Conservation (phyloP, 2,329 filamentous ascomycete species). For the Pseudogymnoascus destructans region DNA sequence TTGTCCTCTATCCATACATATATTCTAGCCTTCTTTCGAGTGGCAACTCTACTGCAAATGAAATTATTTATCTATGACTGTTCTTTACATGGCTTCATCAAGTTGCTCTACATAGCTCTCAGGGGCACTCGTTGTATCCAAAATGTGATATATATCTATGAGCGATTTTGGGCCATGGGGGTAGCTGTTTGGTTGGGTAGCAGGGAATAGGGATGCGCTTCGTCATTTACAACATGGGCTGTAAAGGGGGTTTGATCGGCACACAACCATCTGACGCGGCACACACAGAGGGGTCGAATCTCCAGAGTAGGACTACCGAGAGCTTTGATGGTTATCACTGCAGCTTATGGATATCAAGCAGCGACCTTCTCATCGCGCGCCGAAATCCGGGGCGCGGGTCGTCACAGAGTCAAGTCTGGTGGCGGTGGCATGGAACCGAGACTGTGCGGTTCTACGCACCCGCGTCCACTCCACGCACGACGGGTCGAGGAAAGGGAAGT, state of each 20-base stretch:
- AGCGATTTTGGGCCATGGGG: not conserved
- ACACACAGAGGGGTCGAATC: not conserved
- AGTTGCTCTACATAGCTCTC: not conserved
- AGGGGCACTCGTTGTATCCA: not conserved
- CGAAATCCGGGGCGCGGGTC: not conserved
- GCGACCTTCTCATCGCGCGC: not conserved
- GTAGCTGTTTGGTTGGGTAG: not conserved
- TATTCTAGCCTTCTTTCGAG: not conserved
- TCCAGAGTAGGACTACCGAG: not conserved
- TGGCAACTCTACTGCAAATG: not conserved
- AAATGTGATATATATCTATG: not conserved
- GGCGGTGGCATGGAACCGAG: too few relatives aligned
- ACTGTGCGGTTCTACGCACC: too few relatives aligned
- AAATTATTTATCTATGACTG: not conserved
- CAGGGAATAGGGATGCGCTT: not conserved
- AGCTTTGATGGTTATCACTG: not conserved
- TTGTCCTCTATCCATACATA: not conserved
- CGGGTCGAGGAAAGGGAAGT: not conserved
- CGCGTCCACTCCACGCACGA: too few relatives aligned
- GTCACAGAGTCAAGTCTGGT: not conserved
- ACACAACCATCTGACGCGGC: not conserved
- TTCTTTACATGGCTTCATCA: not conserved
- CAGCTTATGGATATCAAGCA: not conserved
- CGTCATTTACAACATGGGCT: not conserved
- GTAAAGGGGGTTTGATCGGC: not conserved